Base-by-base conservation (phyloP, 768 basidiomycete species). In the Podaxis sp. region DNA sequence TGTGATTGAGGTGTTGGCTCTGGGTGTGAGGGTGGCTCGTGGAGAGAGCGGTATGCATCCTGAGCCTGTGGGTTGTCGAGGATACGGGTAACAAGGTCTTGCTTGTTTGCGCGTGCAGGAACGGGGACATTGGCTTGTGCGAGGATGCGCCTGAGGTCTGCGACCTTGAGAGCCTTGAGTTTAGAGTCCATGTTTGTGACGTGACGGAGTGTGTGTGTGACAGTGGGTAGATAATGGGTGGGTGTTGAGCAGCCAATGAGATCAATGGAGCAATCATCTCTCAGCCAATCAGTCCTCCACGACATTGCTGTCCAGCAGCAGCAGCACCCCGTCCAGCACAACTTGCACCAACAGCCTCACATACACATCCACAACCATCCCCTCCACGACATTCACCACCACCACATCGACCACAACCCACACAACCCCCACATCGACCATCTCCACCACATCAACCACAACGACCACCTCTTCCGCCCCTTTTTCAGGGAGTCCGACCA, bases 161-260 rank as follows among this genome's bases (percentile, higher is more conserved):
- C 79, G 69, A 89, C 89, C 71, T 88, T 89, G 76, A 90, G 84
- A 0, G 84, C 73, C 71, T 85, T 86, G 61, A 76, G 74, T 68
- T 77, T 75, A 27, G 68, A 36, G 63, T 74, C 73, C 75, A 77
- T 74, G 69, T 18, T 44, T 2, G 65, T 68, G 61, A 62, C 36
- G 62, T 38, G 65, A 64, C 59, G 42, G 55, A 48, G 4, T 0
- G 55, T 2, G 23, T 2, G 23, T 23, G 23, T 57, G 55, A 57
- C 55, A 1, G 2, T 13, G 16, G 14, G 44, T 32, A 32, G 44
- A 48, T 48, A 48, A 47, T 36, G 63, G 50, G 40, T 63, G 55
- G 18, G 42, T 44, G 42, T 44, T 46, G 65, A 65, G 67, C 62
- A 35, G n/a, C 53, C 57, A 64, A 64, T 69, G 64, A 61, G 23